Evolutionary conservation across 805 yeast genomes (phyloP).

Genomic region (Jamesozyma gamospora): DNA sequence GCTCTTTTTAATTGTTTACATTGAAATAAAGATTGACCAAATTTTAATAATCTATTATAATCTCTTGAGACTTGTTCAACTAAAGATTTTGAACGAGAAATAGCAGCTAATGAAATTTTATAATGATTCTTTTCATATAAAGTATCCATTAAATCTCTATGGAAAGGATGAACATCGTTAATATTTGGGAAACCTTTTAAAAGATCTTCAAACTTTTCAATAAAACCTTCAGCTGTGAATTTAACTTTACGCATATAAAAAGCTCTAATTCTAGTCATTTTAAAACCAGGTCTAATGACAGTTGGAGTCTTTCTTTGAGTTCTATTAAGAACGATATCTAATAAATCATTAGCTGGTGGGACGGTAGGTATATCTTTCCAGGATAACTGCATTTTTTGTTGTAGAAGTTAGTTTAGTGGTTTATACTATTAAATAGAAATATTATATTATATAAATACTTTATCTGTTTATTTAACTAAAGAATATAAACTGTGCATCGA

Average conservation of each 20-base stretch:
- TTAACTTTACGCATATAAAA: conserved; percentile 97
- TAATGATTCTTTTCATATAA: conserved; percentile 96
- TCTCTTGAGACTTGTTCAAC: conserved; percentile 96
- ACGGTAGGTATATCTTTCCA: conserved; percentile 98
- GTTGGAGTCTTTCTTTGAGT: conserved; percentile 99
- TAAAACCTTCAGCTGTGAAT: conserved; percentile 91
- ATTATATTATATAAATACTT: no score
- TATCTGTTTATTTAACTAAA: no score
- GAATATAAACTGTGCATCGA: no score
- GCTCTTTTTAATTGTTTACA: conserved; percentile 98
- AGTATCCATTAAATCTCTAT: conserved; percentile 95
- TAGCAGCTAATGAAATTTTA: conserved; percentile 90
- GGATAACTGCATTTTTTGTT: conserved; percentile 72
- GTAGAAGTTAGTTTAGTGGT: no score
- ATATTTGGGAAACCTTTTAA: conserved; percentile 88
- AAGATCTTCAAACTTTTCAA: conserved; percentile 82
- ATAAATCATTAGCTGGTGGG: conserved; percentile 81
- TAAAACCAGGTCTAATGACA: conserved; percentile 94
- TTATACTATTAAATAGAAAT: no score
- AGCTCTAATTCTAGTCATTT: conserved; percentile 90
- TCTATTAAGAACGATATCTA: conserved; percentile 93
- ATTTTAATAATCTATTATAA: conserved; percentile 85
- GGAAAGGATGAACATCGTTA: conserved; percentile 97
- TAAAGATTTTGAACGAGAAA: conserved; percentile 85
- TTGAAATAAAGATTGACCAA: conserved; percentile 96